Percentiles rank a stretch among this genome's conserved stretches.
These are phyloP conservation scores for Brassica hybrid DNA, from an alignment of 441 rosid species.

Conservation along the genomic window DNA sequence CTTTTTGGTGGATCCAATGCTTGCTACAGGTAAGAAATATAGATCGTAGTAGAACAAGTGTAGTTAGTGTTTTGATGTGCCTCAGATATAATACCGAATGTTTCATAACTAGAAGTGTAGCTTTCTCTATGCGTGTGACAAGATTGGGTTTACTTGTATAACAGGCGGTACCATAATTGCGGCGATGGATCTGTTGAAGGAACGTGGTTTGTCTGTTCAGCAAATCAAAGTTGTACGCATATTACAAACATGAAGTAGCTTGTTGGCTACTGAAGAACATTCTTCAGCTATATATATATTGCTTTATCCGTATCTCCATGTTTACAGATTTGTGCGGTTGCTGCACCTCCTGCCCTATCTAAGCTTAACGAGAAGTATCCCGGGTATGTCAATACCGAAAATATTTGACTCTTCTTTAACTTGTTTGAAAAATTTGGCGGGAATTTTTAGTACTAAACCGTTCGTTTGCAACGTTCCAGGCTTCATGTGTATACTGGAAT, in stretches of 20 bases:
- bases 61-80: too few species aligned
- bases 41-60: too few species aligned
- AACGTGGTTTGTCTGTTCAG: constrained; percentile 70
- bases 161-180: constrained; percentile 89
- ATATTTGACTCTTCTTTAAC: constrained; percentile 25
- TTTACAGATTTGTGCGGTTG: constrained; percentile 81
- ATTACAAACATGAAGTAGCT: not conserved
- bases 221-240: constrained; percentile 87
- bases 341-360: constrained; percentile 92
- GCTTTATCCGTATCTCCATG: constrained; percentile 1
- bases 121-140: not conserved
- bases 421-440: constrained; percentile 1
- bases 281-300: not conserved
- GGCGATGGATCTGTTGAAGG: constrained; percentile 69
- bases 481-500: constrained; percentile 91
- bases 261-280: not conserved
- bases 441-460: not conserved
- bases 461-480: constrained; percentile 46
- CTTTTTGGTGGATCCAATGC: constrained; percentile 85
- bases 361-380: constrained; percentile 92
- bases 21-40: constrained; percentile 70
- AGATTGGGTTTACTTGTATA: constrained; percentile 20
- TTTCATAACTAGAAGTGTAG: constrained; percentile 7
- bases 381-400: constrained; percentile 56
- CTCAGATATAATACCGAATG: not conserved